Base-by-base conservation (phyloP, 176 grass and related monocot genomes). In the Neostapfia colusana region DNA sequence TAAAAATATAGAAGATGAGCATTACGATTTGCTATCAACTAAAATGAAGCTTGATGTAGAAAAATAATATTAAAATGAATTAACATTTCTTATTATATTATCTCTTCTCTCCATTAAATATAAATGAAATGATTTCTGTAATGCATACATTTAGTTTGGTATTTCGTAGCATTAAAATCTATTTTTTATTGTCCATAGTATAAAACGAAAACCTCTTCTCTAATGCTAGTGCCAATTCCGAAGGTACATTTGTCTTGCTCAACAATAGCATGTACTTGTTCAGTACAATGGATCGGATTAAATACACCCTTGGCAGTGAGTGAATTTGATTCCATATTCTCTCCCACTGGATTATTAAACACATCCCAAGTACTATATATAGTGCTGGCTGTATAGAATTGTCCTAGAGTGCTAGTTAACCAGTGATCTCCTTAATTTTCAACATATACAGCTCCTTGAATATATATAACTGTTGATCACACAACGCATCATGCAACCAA, bases 251-350 rank as follows among this genome's bases (percentile, higher is more conserved):
- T 46, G 43, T 77, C 72, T 70, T 84, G 65, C 35, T 84, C 10
- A 70, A 27, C 55, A 21, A 13, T 70, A 70, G 45, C 43, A 54
- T 54, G 40, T 27, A 69, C 64, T 77, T 37, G 49, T 28, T 44
- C 11, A 77, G 65, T 51, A 62, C 81, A 50, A 41, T 44, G 4
- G 35, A 71, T 72, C 4, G 56, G 40, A 53, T 84, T 64, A 78
- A 84, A 78, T 63, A 84, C 2, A 20, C 74, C 12, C 41, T 43
- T 53, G 23, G 8, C 24, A 24, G 69, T 34, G 57, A 54, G 44
- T 71, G 74, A 35, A 18, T 63, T 84, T 84, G 82, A 84, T 84
- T 84, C 82, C 74, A 84, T 84, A 84, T 84, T 84, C 82, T 63
- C 74, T 54, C 82, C 65, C 65, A 24, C 23, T 17, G 7, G 8